A percentile compares a stretch with the other conserved stretches of the same genome.
These are phyloP conservation scores for Orbilia oligospora DNA, from an alignment of 2,329 filamentous ascomycete genomes.

Conservation along the genomic window DNA sequence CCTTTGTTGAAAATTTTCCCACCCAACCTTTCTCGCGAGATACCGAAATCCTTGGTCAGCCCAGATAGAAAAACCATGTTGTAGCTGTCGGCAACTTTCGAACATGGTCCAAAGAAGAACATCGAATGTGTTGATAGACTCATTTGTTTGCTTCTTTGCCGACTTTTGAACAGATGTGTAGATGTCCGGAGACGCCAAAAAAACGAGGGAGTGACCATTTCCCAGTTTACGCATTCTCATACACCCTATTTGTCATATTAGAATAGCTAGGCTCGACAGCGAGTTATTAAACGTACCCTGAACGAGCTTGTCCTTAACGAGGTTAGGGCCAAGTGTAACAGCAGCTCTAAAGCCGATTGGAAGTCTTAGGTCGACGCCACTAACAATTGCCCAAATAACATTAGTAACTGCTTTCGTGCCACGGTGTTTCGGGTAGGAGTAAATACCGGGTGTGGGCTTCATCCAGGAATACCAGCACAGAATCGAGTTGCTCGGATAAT, in stretches of 20 bases:
- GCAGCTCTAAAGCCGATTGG: no score
- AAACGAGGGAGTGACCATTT: conserved; percentile 75
- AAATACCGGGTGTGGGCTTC: conserved; percentile 79
- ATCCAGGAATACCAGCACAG: conserved; percentile 79
- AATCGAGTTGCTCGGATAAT: conserved; percentile 72
- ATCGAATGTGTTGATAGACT: conserved; percentile 68
- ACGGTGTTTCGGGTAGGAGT: no score
- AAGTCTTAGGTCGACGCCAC: no score
- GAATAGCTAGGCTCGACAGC: no score
- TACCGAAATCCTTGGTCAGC: conserved; percentile 73
- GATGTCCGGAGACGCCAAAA: conserved; percentile 4
- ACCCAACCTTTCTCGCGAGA: conserved; percentile 62
- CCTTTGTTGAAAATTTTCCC: no score
- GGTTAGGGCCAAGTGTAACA: no score
- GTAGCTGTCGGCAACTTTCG: conserved; percentile 72
- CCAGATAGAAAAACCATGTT: conserved; percentile 73
- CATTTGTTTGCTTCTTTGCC: no score
- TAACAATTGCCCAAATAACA: no score
- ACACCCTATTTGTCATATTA: conserved; percentile 64
- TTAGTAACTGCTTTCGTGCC: no score
- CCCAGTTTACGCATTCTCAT: conserved; percentile 80
- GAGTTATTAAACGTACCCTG: no score
- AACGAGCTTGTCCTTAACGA: no score
- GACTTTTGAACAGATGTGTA: no score
- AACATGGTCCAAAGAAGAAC: conserved; percentile 75